phyloP scores from a whole-genome alignment of 1,284 basidiomycete genomes.

The Ceratobasidium theobromae region DNA sequence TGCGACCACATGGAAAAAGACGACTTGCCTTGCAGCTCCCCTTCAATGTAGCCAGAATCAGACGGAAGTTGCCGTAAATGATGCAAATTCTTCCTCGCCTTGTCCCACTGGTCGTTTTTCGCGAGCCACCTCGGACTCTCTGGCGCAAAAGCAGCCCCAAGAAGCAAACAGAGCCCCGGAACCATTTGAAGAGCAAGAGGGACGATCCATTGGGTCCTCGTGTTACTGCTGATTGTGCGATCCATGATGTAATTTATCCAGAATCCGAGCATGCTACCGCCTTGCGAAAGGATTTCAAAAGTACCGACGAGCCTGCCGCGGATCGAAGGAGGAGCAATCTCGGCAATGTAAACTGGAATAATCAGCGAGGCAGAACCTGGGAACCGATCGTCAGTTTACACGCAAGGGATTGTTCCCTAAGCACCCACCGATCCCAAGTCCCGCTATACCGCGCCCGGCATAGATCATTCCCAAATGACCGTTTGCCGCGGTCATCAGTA shows the following conservation, averaged over 20 bases:
- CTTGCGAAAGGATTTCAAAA: conserved; percentile 41
- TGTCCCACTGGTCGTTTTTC: conserved; percentile 36
- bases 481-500: conserved; percentile 42
- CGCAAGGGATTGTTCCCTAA: not conserved
- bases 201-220: conserved; percentile 42
- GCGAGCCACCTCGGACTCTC: conserved; percentile 43
- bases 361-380: conserved; percentile 38
- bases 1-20: conserved; percentile 20
- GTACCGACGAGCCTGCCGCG: conserved; percentile 42
- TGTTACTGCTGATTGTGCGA: conserved; percentile 32
- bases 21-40: conserved; percentile 32
- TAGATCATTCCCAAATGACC: conserved; percentile 41
- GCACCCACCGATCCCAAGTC: conserved; percentile 43
- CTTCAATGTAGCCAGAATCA: conserved; percentile 38
- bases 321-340: conserved; percentile 41
- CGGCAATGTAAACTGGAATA: conserved; percentile 45
- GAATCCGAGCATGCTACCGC: conserved; percentile 40
- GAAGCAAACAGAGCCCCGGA: conserved; percentile 40
- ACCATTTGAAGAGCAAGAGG: conserved; percentile 43
- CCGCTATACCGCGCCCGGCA: conserved; percentile 43
- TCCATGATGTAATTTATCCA: conserved; percentile 42
- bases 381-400: conserved; percentile 10
- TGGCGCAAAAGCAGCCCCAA: conserved; percentile 37
- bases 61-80: conserved; percentile 39
- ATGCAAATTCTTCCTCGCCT: conserved; percentile 38